Conservation (phyloP, 768 basidiomycete species). For the Suillus weaverae region DNA sequence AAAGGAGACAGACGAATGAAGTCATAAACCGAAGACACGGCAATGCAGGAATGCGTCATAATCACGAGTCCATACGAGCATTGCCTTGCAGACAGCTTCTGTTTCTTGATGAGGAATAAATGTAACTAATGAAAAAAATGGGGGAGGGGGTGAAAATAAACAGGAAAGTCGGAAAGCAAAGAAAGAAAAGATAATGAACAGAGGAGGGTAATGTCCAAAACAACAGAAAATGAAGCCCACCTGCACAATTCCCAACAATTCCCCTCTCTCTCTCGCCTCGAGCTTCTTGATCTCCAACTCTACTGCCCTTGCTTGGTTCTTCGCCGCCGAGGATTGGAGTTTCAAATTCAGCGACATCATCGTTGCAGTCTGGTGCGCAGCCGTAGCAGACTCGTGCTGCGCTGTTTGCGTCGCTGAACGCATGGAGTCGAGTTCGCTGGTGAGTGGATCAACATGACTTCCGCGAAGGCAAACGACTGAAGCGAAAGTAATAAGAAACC, state of each 20-base stretch:
- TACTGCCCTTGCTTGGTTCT: conserved; percentile 86
- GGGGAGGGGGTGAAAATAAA: not conserved
- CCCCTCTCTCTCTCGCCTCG: conserved; percentile 80
- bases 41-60: not conserved
- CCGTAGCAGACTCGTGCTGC: conserved; percentile 78
- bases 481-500: conserved; percentile 13
- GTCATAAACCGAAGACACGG: not conserved
- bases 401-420: conserved; percentile 85
- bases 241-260: conserved; percentile 81
- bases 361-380: conserved; percentile 85
- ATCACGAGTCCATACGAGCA: not conserved
- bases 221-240: conserved; percentile 36
- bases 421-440: conserved; percentile 84
- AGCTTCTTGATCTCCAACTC: conserved; percentile 87
- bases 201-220: not conserved
- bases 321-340: conserved; percentile 86
- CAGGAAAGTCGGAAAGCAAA: not conserved
- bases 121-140: not conserved
- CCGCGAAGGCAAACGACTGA: not conserved
- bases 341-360: conserved; percentile 95
- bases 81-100: not conserved
- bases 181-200: not conserved
- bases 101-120: not conserved
- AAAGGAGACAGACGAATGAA: not conserved
- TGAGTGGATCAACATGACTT: not conserved